Base-by-base conservation (phyloP, 257 asterid species). In the Solanum paucissectum region DNA sequence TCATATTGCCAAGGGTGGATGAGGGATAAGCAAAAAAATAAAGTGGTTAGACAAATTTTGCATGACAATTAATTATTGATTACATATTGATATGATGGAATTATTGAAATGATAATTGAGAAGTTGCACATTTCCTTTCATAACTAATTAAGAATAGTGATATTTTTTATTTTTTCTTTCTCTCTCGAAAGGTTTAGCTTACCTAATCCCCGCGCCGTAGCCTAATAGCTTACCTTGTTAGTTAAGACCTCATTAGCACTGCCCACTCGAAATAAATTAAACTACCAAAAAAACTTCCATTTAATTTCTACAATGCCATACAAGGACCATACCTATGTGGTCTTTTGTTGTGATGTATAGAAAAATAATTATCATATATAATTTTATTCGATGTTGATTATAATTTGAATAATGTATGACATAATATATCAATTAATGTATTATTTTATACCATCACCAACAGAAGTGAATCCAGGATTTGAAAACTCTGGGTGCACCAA, bases 121-220 rank as follows among this genome's bases (percentile, higher is more conserved):
- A 34, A 29, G 36, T 58, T 25, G 38, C 82, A 82, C 34, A 82
- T 87, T 82, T 82, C 87, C 79, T 68, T 44, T 83, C 89, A 66
- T 66, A 69, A 81, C 69, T 12, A 21, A 62, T 37, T 38, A 14
- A 73, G 20, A 72, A 46, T 7, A 36, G 29, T 52, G 36, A 29
- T 55, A 79, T 83, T 83, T 18, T 83, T n/a, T 14, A 55, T 73
- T 36, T 86, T 83, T 83, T 25, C 4, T 68, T 74, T 86, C 84
- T 79, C 84, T 29, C 25, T 79, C 46, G 84, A 88, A 46, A 88
- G 83, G 84, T 16, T 86, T 49, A 86, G 87, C 58, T 62, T 62
- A 88, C 83, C 90, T 88, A 88, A 88, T 60, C 40, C 27, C 16
- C 16, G 23, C 29, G 27, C 68, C 58, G 12, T 37, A 46, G 72